A percentile compares a stretch with the other conserved stretches of the same genome.
These are phyloP conservation scores for Candida ficus DNA, from an alignment of 805 yeast species.

Conservation along the genomic window DNA sequence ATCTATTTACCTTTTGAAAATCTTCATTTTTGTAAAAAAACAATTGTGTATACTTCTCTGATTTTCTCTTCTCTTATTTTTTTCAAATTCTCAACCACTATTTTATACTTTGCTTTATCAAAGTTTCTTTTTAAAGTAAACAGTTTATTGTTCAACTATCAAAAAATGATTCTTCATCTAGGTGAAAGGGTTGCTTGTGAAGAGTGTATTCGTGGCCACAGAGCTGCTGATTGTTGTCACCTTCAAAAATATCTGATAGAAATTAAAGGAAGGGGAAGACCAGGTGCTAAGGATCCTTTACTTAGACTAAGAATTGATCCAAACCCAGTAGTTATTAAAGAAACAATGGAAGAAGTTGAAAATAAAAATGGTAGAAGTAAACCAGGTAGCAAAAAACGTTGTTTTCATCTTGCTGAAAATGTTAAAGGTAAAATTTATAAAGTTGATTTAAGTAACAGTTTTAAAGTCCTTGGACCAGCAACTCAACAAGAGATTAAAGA, in stretches of 20 bases:
- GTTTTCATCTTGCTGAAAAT: slow-evolving; percentile 15
- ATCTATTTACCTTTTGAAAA: too few species aligned
- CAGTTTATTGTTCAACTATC: not conserved
- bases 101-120: too few species aligned
- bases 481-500: slow-evolving; percentile 1
- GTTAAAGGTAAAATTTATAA: slow-evolving; percentile 8
- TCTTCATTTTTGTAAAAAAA: too few species aligned
- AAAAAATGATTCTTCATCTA: slow-evolving; percentile 66
- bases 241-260: slow-evolving; percentile 73
- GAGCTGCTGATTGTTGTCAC: slow-evolving; percentile 85
- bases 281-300: slow-evolving; percentile 36
- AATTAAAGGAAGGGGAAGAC: slow-evolving; percentile 89
- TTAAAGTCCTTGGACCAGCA: slow-evolving; percentile 11
- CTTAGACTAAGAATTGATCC: slow-evolving; percentile 16
- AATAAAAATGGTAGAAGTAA: slow-evolving; percentile 12
- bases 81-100: too few species aligned
- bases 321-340: slow-evolving; percentile 4
- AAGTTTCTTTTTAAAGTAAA: not conserved
- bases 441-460: slow-evolving; percentile 14
- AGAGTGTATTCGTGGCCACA: slow-evolving; percentile 87
- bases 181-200: slow-evolving; percentile 79
- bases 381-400: slow-evolving; percentile 7
- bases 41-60: too few species aligned
- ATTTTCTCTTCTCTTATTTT: not conserved
- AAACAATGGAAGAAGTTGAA: slow-evolving; percentile 14